Conservation (phyloP, 352 stramenopile species). For the Phytophthora rubi region DNA sequence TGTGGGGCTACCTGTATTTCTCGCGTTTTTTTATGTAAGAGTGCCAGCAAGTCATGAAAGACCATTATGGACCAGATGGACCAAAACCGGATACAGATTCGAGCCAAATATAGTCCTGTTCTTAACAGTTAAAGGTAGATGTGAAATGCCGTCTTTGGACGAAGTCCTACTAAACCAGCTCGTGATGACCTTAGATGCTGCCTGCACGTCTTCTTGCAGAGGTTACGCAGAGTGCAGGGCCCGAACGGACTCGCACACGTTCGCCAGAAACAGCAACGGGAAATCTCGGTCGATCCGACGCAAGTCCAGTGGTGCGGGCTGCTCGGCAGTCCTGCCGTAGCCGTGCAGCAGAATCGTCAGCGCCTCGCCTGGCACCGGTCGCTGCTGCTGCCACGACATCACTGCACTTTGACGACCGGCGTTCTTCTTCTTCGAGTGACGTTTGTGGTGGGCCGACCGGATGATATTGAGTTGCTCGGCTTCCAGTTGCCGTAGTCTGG, state of each 20-base stretch:
- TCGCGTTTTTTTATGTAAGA: too few species aligned
- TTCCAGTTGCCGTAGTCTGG: constrained; percentile 34
- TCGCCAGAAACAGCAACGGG: constrained; percentile 38
- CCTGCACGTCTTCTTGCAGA: too few species aligned
- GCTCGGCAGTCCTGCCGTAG: constrained; percentile 6
- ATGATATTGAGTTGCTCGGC: constrained; percentile 44
- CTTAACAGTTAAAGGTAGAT: too few species aligned
- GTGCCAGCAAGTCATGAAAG: too few species aligned
- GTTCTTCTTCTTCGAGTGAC: constrained; percentile 1
- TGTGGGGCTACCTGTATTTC: too few species aligned
- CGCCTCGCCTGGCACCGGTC: constrained; percentile 4
- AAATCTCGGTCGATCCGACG: constrained; percentile 31
- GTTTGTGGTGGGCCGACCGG: constrained; percentile 20
- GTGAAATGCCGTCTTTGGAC: too few species aligned
- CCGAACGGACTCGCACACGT: constrained; percentile 41
- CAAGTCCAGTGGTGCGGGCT: constrained; percentile 17
- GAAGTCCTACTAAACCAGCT: too few species aligned
- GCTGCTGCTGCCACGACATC: background rate
- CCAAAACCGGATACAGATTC: too few species aligned
- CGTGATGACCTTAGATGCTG: too few species aligned
- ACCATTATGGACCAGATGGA: too few species aligned
- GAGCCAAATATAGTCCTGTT: too few species aligned
- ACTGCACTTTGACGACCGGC: background rate
- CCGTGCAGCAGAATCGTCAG: constrained; percentile 11
- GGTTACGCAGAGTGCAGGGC: background rate